Conservation (phyloP, 768 basidiomycete species). For the Mycena vitilis region DNA sequence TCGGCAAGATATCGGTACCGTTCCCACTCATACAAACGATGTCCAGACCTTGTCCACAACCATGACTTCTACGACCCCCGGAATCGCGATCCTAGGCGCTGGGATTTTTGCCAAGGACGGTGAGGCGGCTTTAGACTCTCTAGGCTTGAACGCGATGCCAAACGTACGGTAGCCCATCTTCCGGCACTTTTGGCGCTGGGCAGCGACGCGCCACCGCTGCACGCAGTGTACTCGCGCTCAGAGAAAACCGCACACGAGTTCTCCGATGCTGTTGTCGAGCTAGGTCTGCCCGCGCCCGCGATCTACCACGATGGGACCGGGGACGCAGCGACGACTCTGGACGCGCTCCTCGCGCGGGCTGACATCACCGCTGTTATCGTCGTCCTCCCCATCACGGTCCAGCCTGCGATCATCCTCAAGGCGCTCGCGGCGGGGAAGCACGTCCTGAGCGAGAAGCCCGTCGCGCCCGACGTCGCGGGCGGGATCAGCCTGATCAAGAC, state of each 20-base stretch:
- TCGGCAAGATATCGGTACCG: no score
- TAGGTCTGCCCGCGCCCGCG: constrained; percentile 57
- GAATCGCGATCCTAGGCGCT: constrained; percentile 83
- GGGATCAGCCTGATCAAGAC: constrained; percentile 73
- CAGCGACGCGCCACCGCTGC: constrained; percentile 55
- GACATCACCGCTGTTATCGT: constrained; percentile 83
- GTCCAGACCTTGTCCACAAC: constrained; percentile 3
- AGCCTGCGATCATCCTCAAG: constrained; percentile 75
- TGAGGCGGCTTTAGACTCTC: constrained; percentile 49
- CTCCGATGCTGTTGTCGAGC: constrained; percentile 56
- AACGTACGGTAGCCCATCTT: constrained; percentile 70
- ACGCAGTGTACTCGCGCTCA: constrained; percentile 87
- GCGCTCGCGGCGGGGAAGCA: constrained; percentile 84
- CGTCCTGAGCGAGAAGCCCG: constrained; percentile 90
- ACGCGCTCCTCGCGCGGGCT: constrained; percentile 70
- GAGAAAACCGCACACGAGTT: constrained; percentile 67
- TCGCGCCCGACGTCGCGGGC: constrained; percentile 74
- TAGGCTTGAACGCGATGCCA: constrained; percentile 31
- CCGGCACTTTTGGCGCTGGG: constrained; percentile 74
- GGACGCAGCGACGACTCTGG: constrained; percentile 57
- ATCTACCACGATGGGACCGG: constrained; percentile 65
- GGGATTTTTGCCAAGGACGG: constrained; percentile 85
- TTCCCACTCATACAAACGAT: background rate
- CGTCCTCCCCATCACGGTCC: constrained; percentile 79
- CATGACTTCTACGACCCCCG: constrained; percentile 45